Percentiles rank a stretch among this genome's conserved stretches.
These are phyloP conservation scores for Exobasidium cylindrosporum DNA, from an alignment of 1,284 basidiomycete species.

Conservation along the genomic window DNA sequence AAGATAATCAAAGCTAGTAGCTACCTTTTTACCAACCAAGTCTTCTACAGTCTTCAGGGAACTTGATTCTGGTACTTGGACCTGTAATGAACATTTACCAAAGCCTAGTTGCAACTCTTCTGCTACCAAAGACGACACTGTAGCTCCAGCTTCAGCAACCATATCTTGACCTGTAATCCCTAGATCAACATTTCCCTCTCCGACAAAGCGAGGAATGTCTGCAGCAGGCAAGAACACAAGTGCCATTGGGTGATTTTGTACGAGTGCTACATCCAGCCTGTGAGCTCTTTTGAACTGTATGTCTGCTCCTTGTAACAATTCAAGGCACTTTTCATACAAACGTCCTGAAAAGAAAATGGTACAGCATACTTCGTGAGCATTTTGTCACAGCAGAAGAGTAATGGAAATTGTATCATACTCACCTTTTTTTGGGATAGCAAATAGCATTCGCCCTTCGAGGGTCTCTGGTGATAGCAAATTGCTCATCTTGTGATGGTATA, in stretches of 20 bases:
- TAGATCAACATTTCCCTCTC: slow-evolving; percentile 86
- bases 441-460: slow-evolving; percentile 71
- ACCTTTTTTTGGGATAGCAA: slow-evolving; percentile 99
- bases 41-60: slow-evolving; percentile 70
- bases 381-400: background rate
- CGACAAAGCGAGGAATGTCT: slow-evolving; percentile 98
- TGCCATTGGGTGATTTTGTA: slow-evolving; percentile 87
- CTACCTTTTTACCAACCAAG: slow-evolving; percentile 84
- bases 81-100: slow-evolving; percentile 88
- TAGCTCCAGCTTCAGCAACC: slow-evolving; percentile 79
- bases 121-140: slow-evolving; percentile 62
- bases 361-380: background rate
- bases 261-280: slow-evolving; percentile 85
- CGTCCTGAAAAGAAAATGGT: slow-evolving; percentile 57
- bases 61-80: slow-evolving; percentile 79
- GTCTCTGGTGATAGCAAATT: slow-evolving; percentile 48
- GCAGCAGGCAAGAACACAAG: slow-evolving; percentile 94
- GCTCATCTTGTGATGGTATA: slow-evolving; percentile 39
- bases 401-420: background rate
- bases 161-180: slow-evolving; percentile 97
- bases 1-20: slow-evolving; percentile 88
- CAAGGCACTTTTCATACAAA: slow-evolving; percentile 86
- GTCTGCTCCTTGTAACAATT: slow-evolving; percentile 77
- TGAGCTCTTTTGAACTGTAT: slow-evolving; percentile 89
- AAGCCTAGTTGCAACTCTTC: slow-evolving; percentile 84